Conservation (phyloP, 352 stramenopile genomes). For the Phytophthora colocasiae region DNA sequence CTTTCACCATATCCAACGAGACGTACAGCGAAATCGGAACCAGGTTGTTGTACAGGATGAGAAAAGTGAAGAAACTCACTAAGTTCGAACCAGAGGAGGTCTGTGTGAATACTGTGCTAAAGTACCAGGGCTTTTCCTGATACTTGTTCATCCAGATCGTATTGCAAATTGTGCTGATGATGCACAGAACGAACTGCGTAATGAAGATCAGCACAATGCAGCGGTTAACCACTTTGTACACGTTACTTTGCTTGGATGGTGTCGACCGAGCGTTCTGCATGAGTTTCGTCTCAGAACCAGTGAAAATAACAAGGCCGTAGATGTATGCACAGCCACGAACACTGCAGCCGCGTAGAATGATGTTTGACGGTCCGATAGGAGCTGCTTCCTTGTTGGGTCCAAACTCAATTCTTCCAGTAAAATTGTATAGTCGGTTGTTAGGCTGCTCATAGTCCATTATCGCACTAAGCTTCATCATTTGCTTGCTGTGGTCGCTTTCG, state of each 20-base stretch:
- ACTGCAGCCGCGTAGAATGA: conserved; percentile 87
- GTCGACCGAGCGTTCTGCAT: conserved; percentile 77
- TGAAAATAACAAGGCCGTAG: conserved; percentile 89
- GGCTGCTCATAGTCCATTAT: conserved; percentile 78
- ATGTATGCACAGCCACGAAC: conserved; percentile 66
- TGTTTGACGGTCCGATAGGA: conserved; percentile 68
- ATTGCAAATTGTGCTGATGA: conserved; percentile 73
- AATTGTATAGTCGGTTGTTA: conserved; percentile 83
- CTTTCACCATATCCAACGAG: conserved; percentile 95
- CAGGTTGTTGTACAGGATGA: conserved; percentile 97
- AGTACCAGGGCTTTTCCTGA: conserved; percentile 56
- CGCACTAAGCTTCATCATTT: conserved; percentile 48
- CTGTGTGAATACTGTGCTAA: conserved; percentile 29
- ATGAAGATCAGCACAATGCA: conserved; percentile 78
- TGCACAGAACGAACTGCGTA: conserved; percentile 63
- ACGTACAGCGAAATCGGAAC: conserved; percentile 98
- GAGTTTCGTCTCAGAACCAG: conserved; percentile 89
- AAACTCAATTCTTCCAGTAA: conserved; percentile 56
- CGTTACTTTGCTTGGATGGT: conserved; percentile 77
- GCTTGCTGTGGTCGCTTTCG: conserved; percentile 47
- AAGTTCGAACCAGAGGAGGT: conserved; percentile 39
- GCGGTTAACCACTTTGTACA: conserved; percentile 74
- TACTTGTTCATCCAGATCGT: conserved; percentile 54
- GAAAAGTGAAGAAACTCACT: conserved; percentile 94
- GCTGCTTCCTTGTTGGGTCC: conserved; percentile 42